Evolutionary conservation across 371 early-diverging fungal genomes (phyloP).

Genomic region (Capniomyces stellatus): DNA sequence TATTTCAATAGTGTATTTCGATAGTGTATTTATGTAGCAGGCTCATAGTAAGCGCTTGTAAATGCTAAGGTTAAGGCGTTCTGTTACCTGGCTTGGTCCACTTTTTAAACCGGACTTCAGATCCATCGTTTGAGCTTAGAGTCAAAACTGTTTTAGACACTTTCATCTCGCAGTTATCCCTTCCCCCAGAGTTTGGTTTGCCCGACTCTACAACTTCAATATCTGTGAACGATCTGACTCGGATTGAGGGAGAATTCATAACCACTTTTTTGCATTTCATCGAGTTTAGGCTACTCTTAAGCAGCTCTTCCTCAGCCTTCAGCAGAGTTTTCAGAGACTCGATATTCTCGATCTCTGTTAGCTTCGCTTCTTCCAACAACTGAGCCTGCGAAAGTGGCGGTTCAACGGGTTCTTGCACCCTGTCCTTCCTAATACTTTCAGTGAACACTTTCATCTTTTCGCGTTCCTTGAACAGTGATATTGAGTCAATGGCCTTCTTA

Average conservation of each 20-base stretch:
- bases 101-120: too few relatives aligned
- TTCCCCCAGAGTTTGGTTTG: too few relatives aligned
- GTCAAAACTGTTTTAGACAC: too few relatives aligned
- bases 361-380: slow-evolving; percentile 21
- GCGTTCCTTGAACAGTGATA: slow-evolving; percentile 10
- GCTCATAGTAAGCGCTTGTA: too few relatives aligned
- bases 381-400: slow-evolving; percentile 18
- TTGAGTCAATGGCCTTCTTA: slow-evolving; percentile 17
- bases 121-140: too few relatives aligned
- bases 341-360: slow-evolving; percentile 15
- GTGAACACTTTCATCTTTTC: slow-evolving; percentile 8
- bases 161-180: too few relatives aligned
- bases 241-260: background rate
- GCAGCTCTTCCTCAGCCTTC: slow-evolving; percentile 9
- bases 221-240: background rate
- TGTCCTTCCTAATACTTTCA: slow-evolving; percentile 3
- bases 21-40: too few relatives aligned
- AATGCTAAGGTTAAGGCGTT: too few relatives aligned
- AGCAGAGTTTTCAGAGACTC: slow-evolving; percentile 13
- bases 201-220: too few relatives aligned
- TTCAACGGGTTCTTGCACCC: background rate
- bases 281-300: background rate
- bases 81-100: too few relatives aligned
- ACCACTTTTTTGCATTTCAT: background rate
- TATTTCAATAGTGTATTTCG: too few relatives aligned